Evolutionary conservation across 2,329 filamentous ascomycete species (phyloP).

Genomic region (Chaetomium globosum): DNA sequence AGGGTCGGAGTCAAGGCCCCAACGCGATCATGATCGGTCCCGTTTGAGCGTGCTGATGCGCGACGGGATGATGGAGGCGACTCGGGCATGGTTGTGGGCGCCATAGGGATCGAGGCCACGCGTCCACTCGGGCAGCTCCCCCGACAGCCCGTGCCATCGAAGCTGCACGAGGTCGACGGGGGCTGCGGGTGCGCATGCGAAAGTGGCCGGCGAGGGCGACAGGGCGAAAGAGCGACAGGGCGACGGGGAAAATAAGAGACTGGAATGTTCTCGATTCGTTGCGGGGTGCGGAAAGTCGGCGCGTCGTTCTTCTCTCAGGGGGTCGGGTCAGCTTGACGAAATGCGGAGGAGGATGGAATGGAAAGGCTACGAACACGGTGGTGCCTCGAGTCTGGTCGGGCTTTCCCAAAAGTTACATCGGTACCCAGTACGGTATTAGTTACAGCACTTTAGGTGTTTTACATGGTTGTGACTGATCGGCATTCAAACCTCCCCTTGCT

Average conservation of each 20-base stretch:
- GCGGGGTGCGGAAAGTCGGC: background rate
- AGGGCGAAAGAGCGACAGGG: too few species aligned
- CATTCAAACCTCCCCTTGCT: background rate
- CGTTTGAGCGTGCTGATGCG: conserved; percentile 12
- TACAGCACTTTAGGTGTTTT: background rate
- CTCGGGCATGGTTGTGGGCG: conserved; percentile 17
- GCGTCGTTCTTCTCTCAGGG: background rate
- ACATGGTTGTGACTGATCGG: background rate
- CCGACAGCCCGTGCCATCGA: conserved; percentile 29
- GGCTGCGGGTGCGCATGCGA: conserved; percentile 23
- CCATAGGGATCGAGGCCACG: conserved; percentile 23
- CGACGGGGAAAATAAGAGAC: background rate
- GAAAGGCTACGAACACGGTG: background rate
- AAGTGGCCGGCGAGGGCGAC: conserved; percentile 1
- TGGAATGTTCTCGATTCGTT: background rate
- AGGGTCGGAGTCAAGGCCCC: conserved; percentile 15
- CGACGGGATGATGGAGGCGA: conserved; percentile 4
- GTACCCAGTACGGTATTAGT: background rate
- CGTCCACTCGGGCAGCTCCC: conserved; percentile 27
- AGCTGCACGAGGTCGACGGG: conserved; percentile 21
- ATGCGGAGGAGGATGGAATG: conserved; percentile 1
- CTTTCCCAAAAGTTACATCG: background rate
- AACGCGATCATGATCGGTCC: conserved; percentile 8
- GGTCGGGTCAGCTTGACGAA: background rate
- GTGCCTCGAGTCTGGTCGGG: background rate